A percentile compares a stretch with the other conserved stretches of the same genome.
Evolutionary conservation across 768 basidiomycete species (phyloP).

Genomic region (Hygrophoropsis aurantiaca): DNA sequence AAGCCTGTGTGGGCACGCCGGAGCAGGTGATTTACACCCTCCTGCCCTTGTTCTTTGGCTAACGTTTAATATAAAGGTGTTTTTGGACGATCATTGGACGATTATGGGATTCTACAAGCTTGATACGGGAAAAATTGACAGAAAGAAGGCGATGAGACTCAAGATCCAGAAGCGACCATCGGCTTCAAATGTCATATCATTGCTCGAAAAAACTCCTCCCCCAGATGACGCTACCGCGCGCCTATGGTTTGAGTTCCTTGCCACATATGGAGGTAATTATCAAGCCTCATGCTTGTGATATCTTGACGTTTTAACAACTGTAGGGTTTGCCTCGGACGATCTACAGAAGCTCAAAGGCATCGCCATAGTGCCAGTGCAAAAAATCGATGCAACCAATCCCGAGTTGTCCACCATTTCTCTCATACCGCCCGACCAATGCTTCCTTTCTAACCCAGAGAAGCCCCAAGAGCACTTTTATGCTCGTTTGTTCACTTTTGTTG

Average conservation of each 20-base stretch:
- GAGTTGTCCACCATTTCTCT: slow-evolving; percentile 21
- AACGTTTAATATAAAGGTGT: slow-evolving; percentile 47
- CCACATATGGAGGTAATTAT: slow-evolving; percentile 56
- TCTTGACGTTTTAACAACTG: no score
- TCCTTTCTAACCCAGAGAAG: slow-evolving; percentile 45
- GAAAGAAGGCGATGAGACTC: slow-evolving; percentile 54
- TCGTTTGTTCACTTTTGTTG: slow-evolving; percentile 78
- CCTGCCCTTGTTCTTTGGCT: no score
- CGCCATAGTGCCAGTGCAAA: slow-evolving; percentile 60
- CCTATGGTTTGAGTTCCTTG: slow-evolving; percentile 63
- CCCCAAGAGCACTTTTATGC: slow-evolving; percentile 60
- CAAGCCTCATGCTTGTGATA: no score
- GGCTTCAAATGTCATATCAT: slow-evolving; percentile 48
- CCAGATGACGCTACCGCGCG: slow-evolving; percentile 46
- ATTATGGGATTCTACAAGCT: slow-evolving; percentile 69
- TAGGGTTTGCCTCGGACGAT: slow-evolving; percentile 58
- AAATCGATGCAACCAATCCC: background rate
- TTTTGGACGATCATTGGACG: slow-evolving; percentile 60
- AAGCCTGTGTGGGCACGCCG: slow-evolving; percentile 56
- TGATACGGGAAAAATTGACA: slow-evolving; percentile 44
- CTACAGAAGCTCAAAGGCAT: slow-evolving; percentile 52
- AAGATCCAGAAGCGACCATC: slow-evolving; percentile 68
- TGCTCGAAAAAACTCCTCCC: slow-evolving; percentile 56
- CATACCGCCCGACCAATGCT: slow-evolving; percentile 63
- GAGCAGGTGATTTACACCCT: slow-evolving; percentile 50